These are phyloP conservation scores for Schizothecium vesticola DNA, from an alignment of 495 filamentous ascomycete species.

Conservation along the genomic window DNA sequence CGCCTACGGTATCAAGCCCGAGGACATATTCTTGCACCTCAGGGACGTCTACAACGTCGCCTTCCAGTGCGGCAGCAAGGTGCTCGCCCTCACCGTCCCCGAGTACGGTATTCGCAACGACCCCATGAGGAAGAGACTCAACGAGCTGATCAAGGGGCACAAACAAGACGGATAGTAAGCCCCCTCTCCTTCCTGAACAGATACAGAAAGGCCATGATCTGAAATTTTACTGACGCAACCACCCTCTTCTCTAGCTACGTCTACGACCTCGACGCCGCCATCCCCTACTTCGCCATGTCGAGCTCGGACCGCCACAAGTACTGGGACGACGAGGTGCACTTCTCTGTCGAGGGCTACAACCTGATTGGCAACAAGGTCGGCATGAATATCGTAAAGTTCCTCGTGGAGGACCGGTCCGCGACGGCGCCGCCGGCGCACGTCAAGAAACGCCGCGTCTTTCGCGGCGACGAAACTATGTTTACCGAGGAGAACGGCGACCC, in stretches of 20 bases:
- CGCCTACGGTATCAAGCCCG: constrained; percentile 26
- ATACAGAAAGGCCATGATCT: background rate
- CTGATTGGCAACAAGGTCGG: constrained; percentile 52
- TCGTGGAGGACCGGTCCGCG: constrained; percentile 34
- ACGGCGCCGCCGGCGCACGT: constrained; percentile 12
- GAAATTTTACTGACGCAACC: background rate
- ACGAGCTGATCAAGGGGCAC: constrained; percentile 46
- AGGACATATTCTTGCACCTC: constrained; percentile 38
- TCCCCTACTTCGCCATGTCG: constrained; percentile 49
- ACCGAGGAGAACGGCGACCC: constrained; percentile 42
- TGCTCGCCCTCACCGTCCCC: constrained; percentile 57
- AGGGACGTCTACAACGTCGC: constrained; percentile 44
- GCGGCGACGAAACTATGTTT: constrained; percentile 33
- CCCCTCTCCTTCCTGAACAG: background rate
- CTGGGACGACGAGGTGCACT: constrained; percentile 60
- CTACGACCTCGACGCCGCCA: constrained; percentile 48
- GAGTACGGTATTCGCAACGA: constrained; percentile 41
- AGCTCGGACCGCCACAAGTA: constrained; percentile 38
- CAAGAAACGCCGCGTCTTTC: constrained; percentile 27
- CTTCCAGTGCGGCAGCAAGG: constrained; percentile 41
- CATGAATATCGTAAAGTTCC: constrained; percentile 38
- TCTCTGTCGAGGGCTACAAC: constrained; percentile 54
- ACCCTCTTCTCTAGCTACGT: constrained; percentile 31
- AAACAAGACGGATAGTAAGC: constrained; percentile 43
- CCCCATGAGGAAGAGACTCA: constrained; percentile 42